Evolutionary conservation across 208 protist species (phyloP).

Genomic region (Porcisia deanei): DNA sequence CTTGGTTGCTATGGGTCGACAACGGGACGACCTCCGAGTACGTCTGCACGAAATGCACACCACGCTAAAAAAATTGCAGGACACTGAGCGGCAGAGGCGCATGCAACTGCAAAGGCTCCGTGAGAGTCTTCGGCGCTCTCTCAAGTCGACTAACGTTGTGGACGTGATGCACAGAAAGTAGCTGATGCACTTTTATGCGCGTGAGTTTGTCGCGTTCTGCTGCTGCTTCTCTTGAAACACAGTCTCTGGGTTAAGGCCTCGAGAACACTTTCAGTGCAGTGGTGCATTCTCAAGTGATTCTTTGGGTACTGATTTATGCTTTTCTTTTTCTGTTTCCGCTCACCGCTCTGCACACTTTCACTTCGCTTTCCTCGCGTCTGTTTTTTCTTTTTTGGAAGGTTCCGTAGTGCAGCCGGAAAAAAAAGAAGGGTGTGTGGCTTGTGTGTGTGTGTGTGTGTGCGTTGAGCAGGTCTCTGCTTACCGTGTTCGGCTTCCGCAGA

Average conservation of each 20-base stretch:
- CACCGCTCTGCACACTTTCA: too few species aligned
- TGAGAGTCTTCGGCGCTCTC: constrained; percentile 27
- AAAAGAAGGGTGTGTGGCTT: background rate
- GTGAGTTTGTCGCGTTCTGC: background rate
- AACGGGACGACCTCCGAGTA: constrained; percentile 21
- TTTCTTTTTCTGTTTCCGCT: background rate
- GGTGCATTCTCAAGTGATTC: background rate
- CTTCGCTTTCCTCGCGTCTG: background rate
- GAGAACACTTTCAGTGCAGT: background rate
- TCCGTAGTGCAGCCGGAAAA: background rate
- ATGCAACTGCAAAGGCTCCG: constrained; percentile 42
- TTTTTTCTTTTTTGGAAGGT: background rate
- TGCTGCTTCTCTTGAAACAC: constrained; percentile 2
- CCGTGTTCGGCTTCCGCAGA: background rate
- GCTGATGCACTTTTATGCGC: background rate
- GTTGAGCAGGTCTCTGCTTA: background rate
- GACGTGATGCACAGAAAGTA: constrained; percentile 16
- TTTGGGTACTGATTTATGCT: background rate
- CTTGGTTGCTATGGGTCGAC: constrained; percentile 28
- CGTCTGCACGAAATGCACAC: constrained; percentile 26
- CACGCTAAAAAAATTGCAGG: constrained; percentile 34
- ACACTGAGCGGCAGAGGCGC: constrained; percentile 36
- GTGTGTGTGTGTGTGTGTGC: too few species aligned
- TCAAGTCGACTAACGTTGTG: constrained; percentile 11
- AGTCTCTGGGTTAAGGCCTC: background rate